Conservation (phyloP, 2,329 filamentous ascomycete genomes). For the Penicillium occitanis region DNA sequence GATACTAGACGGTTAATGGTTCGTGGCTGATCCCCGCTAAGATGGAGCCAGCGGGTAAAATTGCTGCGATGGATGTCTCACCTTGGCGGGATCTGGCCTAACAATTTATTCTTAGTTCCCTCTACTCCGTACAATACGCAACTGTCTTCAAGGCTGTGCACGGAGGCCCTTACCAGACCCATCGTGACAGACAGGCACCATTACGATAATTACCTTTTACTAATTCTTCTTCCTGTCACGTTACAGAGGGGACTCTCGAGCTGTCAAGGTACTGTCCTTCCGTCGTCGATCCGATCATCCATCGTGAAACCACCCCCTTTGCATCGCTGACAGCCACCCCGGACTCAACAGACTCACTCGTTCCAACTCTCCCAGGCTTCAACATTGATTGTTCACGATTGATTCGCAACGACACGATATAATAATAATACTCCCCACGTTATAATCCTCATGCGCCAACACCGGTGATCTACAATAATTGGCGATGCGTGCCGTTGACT, state of each 20-base stretch:
- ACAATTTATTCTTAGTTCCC: background rate
- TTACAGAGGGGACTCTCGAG: background rate
- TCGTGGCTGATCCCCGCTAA: slow-evolving; percentile 7
- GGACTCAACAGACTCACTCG: background rate
- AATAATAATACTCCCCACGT: background rate
- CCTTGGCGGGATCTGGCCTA: background rate
- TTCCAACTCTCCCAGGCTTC: background rate
- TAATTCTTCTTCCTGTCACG: background rate
- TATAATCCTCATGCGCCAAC: slow-evolving; percentile 3
- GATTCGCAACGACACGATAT: background rate
- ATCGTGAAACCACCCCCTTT: slow-evolving; percentile 5
- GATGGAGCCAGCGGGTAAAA: slow-evolving; percentile 6
- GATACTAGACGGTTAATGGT: background rate
- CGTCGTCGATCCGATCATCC: background rate
- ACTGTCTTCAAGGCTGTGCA: slow-evolving; percentile 4
- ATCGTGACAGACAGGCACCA: background rate
- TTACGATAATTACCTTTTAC: background rate
- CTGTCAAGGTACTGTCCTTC: background rate
- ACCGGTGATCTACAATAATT: slow-evolving; percentile 23
- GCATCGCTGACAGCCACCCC: background rate
- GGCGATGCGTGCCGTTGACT: slow-evolving; percentile 43
- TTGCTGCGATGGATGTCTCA: background rate
- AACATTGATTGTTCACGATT: background rate
- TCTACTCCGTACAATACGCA: background rate
- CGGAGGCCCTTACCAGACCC: background rate